Evolutionary conservation across 2,329 filamentous ascomycete species (phyloP).

Genomic region (Cryoendolithus antarcticus): DNA sequence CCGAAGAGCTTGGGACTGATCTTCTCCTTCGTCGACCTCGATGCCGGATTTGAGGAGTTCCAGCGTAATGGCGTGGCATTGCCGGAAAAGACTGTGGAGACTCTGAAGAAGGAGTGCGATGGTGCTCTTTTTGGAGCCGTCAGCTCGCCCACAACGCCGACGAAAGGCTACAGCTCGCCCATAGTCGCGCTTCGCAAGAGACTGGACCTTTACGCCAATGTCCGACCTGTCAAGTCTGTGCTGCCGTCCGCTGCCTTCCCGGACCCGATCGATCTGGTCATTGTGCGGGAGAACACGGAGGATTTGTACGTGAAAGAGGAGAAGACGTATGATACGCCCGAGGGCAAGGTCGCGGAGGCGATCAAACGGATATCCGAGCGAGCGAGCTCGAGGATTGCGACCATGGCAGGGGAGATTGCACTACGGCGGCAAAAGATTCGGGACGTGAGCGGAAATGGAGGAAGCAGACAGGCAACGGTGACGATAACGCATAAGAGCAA

Average conservation of each 20-base stretch:
- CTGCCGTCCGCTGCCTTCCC: constrained; percentile 45
- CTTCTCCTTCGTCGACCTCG: constrained; percentile 87
- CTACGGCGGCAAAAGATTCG: constrained; percentile 73
- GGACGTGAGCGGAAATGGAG: constrained; percentile 42
- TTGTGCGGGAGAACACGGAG: constrained; percentile 97
- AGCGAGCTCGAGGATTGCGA: constrained; percentile 73
- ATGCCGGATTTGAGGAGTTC: constrained; percentile 89
- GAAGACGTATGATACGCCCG: constrained; percentile 60
- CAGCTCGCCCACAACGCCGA: constrained; percentile 75
- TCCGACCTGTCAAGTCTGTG: constrained; percentile 84
- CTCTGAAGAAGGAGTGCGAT: constrained; percentile 83
- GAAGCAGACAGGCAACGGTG: constrained; percentile 61
- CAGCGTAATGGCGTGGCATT: constrained; percentile 78
- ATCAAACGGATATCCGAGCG: constrained; percentile 92
- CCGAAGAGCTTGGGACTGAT: constrained; percentile 81
- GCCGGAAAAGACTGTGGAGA: constrained; percentile 79
- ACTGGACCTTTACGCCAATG: constrained; percentile 92
- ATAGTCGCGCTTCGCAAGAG: constrained; percentile 94
- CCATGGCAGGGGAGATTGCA: constrained; percentile 91
- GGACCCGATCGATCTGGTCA: constrained; percentile 74
- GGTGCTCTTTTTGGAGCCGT: constrained; percentile 95
- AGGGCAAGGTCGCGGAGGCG: constrained; percentile 80
- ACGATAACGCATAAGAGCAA: constrained; percentile 99
- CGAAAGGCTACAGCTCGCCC: constrained; percentile 90
- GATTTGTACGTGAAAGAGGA: constrained; percentile 98